Base-by-base conservation (phyloP, 169 alveolate species). In the Plasmodium fragile region DNA sequence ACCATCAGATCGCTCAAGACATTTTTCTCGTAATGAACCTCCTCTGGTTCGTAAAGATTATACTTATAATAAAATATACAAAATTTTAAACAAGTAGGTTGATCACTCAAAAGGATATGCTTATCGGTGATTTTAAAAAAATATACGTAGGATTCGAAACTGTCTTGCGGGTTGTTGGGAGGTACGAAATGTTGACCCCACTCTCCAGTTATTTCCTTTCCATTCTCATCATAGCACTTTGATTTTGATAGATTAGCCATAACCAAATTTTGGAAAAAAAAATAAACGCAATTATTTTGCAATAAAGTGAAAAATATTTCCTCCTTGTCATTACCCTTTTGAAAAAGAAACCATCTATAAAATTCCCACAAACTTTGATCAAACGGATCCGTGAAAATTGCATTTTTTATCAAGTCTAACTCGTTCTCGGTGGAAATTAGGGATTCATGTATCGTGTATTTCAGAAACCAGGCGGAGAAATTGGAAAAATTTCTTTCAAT, bases 311-410 rank as follows among this genome's bases (percentile, higher is more conserved):
- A 87, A 77, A 87, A 78, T 36, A 87, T 32, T 8, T 87, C 70
- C 71, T 87, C 93, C 81, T 87, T 43, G 25, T 87, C 28, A 39
- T 87, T 87, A 22, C 93, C 93, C 32, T 72, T 87, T 78, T 87
- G 70, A 87, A 87, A 87, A 87, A 87, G 89, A 78, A 87, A 87
- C 93, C 93, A 87, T 87, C 72, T 75, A 77, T 87, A 87, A 59
- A 77, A 87, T 59, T 87, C 93, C 93, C 93, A 87, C 81, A 87
- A 53, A 36, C 93, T 87, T 55, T 87, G 93, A 87, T 87, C 93
- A 87, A 65, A 87, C 7, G 93, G 93, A 36, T 87, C 93, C 22
- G 93, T 87, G 81, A 71, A 87, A 16, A 87, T 87, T 43, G 93
- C 93, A 87, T 78, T 87, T 45, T 77, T 87, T 53, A 87, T 87